Evolutionary conservation across 371 early-diverging fungal species (phyloP).

Genomic region (Mortierella sp.): DNA sequence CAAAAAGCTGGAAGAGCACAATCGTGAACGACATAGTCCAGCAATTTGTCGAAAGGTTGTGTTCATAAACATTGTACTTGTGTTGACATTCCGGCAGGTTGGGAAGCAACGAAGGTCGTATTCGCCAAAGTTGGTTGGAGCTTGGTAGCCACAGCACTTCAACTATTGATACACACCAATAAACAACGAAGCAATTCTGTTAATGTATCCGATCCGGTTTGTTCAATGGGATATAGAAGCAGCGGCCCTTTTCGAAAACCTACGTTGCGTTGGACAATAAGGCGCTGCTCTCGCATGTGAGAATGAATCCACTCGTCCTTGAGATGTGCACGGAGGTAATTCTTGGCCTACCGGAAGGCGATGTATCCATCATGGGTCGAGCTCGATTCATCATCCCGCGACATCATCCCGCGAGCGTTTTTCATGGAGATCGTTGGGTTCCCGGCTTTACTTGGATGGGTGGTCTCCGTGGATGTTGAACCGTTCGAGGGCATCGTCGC

Average conservation of each 20-base stretch:
- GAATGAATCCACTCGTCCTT: constrained; percentile 41
- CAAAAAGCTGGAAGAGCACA: constrained; percentile 63
- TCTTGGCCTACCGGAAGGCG: constrained; percentile 55
- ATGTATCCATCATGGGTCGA: constrained; percentile 65
- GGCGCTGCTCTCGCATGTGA: constrained; percentile 30
- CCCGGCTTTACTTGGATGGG: no score
- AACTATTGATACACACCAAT: constrained; percentile 6
- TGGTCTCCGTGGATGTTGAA: constrained; percentile 47
- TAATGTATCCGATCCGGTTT: neutral
- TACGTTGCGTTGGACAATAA: constrained; percentile 34
- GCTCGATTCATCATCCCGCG: neutral
- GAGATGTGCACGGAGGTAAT: constrained; percentile 25
- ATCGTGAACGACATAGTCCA: constrained; percentile 62
- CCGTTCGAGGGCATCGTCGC: constrained; percentile 54
- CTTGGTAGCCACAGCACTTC: constrained; percentile 36
- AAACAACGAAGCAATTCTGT: neutral
- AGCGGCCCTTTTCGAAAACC: neutral
- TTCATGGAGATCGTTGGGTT: no score
- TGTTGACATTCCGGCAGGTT: constrained; percentile 65
- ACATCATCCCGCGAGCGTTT: neutral
- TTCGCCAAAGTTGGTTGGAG: constrained; percentile 8
- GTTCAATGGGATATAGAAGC: neutral
- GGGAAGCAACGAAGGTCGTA: constrained; percentile 57
- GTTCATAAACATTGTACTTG: constrained; percentile 65
- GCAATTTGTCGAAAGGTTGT: constrained; percentile 51